These are phyloP conservation scores for Pichia sp. DNA, from an alignment of 1,139 yeast species.

Conservation along the genomic window DNA sequence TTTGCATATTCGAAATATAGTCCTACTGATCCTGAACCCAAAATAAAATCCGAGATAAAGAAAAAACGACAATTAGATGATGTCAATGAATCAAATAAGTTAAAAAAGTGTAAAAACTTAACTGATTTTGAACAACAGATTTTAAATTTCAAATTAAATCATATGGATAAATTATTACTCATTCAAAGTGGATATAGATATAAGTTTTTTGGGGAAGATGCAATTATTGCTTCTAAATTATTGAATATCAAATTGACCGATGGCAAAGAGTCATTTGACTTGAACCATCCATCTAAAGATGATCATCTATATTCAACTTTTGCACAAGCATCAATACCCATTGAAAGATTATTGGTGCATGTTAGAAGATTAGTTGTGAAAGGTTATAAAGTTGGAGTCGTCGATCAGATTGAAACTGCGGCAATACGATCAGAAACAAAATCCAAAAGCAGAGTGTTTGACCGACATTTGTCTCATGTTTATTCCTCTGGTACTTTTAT, in stretches of 20 bases:
- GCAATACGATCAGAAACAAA: conserved; percentile 50
- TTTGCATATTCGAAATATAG: neutral
- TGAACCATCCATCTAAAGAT: conserved; percentile 35
- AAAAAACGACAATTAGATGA: neutral
- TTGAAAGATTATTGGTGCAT: conserved; percentile 64
- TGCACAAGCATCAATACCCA: conserved; percentile 85
- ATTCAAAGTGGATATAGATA: conserved; percentile 90
- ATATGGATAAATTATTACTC: conserved; percentile 65
- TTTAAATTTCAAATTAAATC: conserved; percentile 49
- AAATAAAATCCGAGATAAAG: neutral
- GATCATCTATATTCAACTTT: conserved; percentile 49
- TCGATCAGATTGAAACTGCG: conserved; percentile 78
- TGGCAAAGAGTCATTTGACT: conserved; percentile 49
- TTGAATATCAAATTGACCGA: conserved; percentile 68
- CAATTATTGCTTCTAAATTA: conserved; percentile 56
- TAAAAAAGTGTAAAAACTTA: conserved; percentile 22
- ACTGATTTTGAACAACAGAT: conserved; percentile 84
- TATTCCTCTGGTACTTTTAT: conserved; percentile 84
- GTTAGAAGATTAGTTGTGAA: conserved; percentile 56
- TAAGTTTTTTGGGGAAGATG: conserved; percentile 82
- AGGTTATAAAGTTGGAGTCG: conserved; percentile 78
- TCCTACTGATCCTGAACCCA: no score
- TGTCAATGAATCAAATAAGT: neutral
- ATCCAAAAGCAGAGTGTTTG: conserved; percentile 49
- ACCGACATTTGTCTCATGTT: conserved; percentile 61